Evolutionary conservation across 1,284 basidiomycete species (phyloP).

Genomic region (Erythrobasidium hasegawianum): DNA sequence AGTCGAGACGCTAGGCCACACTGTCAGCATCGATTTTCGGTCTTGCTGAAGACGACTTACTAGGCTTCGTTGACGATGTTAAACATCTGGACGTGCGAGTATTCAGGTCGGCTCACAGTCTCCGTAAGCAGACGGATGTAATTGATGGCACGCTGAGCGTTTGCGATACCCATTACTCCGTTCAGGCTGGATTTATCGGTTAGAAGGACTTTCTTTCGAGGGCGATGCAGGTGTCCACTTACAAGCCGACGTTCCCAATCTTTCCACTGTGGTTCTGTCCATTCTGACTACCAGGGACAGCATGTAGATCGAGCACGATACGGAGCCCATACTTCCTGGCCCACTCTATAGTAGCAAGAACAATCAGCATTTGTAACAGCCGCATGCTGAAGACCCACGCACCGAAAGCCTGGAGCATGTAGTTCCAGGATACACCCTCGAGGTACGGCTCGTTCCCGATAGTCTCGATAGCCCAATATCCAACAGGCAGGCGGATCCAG

Average conservation of each 20-base stretch:
- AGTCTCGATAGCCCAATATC: conserved; percentile 79
- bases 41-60: conserved; percentile 39
- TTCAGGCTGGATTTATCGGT: conserved; percentile 12
- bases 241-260: conserved; percentile 56
- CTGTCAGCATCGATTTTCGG: neutral
- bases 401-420: conserved; percentile 44
- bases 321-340: conserved; percentile 83
- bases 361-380: conserved; percentile 1
- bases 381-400: neutral
- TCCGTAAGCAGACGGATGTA: conserved; percentile 46
- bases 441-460: conserved; percentile 76
- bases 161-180: conserved; percentile 57
- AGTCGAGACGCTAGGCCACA: conserved; percentile 10
- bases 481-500: conserved; percentile 70
- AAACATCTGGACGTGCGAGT: conserved; percentile 44
- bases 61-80: conserved; percentile 47
- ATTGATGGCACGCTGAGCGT: conserved; percentile 49
- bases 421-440: conserved; percentile 70
- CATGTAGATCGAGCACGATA: conserved; percentile 78
- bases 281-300: conserved; percentile 65
- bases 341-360: conserved; percentile 57
- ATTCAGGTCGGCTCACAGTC: conserved; percentile 47
- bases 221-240: neutral
- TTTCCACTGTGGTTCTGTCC: conserved; percentile 58
- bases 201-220: conserved; percentile 56